phyloP scores from a whole-genome alignment of 2,329 filamentous ascomycete species.

The Paraconiothyrium brasiliense region DNA sequence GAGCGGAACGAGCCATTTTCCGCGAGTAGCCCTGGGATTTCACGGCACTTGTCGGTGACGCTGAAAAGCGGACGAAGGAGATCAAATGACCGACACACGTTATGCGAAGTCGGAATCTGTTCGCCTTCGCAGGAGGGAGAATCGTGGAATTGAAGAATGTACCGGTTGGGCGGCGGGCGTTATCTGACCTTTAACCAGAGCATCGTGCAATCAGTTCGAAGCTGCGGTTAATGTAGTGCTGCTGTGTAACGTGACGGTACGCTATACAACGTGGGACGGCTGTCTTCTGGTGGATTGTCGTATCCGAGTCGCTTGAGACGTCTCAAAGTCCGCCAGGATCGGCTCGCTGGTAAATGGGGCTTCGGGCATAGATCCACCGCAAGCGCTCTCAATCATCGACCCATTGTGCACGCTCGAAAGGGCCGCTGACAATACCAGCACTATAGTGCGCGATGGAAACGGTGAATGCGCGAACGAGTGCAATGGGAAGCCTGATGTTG shows the following conservation, averaged over 20 bases:
- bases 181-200: slow-evolving; percentile 20
- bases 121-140: not conserved
- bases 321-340: not conserved
- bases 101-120: not conserved
- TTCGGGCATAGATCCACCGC: not conserved
- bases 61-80: not conserved
- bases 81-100: not conserved
- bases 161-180: slow-evolving; percentile 23
- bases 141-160: not conserved
- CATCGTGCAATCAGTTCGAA: slow-evolving; percentile 12
- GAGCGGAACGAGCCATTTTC: slow-evolving; percentile 20
- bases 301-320: too few species aligned
- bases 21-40: slow-evolving; percentile 16
- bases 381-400: not conserved
- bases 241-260: not conserved
- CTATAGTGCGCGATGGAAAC: not conserved
- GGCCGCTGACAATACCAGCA: not conserved
- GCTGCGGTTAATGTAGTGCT: slow-evolving; percentile 18
- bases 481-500: not conserved
- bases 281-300: not conserved
- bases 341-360: not conserved
- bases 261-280: not conserved
- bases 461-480: not conserved
- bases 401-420: not conserved
- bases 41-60: slow-evolving; percentile 21